Evolutionary conservation across 2,329 filamentous ascomycete species (phyloP).

Genomic region (Coniochaeta sp.): DNA sequence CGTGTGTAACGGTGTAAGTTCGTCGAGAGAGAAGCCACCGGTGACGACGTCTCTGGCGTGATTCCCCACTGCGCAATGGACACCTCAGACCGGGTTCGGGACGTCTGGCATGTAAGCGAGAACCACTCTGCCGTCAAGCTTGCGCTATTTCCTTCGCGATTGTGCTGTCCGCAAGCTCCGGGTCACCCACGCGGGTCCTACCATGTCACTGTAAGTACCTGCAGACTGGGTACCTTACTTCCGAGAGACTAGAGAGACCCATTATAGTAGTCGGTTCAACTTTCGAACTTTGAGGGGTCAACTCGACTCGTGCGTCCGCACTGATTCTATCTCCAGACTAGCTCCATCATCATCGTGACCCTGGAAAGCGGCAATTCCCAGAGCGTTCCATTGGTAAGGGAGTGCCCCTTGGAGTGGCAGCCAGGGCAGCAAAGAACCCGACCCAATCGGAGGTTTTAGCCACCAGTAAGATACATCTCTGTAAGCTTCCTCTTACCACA

Average conservation of each 20-base stretch:
- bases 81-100: not conserved
- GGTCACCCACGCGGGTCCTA: not conserved
- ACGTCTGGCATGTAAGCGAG: not conserved
- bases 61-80: conserved; percentile 1
- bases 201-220: not conserved
- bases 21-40: not conserved
- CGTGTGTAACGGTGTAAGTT: not conserved
- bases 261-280: too few relatives aligned
- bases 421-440: not conserved
- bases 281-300: too few relatives aligned
- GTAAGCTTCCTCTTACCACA: too few relatives aligned
- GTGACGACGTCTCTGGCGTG: not conserved
- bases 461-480: not conserved
- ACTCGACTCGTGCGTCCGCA: too few relatives aligned
- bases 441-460: not conserved
- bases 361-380: not conserved
- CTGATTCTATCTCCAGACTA: too few relatives aligned
- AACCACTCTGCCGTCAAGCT: not conserved
- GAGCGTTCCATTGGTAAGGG: not conserved
- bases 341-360: too few relatives aligned
- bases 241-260: too few relatives aligned
- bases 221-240: not conserved
- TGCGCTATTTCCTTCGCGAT: not conserved
- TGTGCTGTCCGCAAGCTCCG: not conserved
- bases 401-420: not conserved